phyloP scores from a whole-genome alignment of 2,329 filamentous ascomycete species.

The Exophiala spinifera region DNA sequence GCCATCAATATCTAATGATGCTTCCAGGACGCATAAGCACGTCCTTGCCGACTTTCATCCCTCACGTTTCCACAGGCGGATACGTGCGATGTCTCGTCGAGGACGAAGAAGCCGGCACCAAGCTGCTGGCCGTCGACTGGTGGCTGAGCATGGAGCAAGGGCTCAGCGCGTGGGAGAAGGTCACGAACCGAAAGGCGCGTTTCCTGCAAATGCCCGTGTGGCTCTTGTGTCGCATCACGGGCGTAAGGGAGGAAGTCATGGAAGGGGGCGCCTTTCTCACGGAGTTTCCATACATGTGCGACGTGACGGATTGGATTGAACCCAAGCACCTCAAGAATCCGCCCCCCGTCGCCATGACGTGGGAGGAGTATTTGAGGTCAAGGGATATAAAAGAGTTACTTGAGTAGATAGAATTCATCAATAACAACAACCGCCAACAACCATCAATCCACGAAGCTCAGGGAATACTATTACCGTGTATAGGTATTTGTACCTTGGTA shows the following conservation, averaged over 20 bases:
- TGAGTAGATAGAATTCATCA: neutral
- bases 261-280: constrained; percentile 8
- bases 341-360: constrained; percentile 3
- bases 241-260: constrained; percentile 9
- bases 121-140: constrained; percentile 14
- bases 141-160: constrained; percentile 9
- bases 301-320: constrained; percentile 12
- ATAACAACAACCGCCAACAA: too few species aligned
- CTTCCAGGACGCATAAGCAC: constrained; percentile 5
- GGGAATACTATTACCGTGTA: too few species aligned
- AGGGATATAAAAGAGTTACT: constrained; percentile 7
- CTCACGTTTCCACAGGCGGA: constrained; percentile 6
- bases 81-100: constrained; percentile 14
- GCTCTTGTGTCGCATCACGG: constrained; percentile 8
- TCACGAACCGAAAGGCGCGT: neutral
- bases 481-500: too few species aligned
- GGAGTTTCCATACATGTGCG: constrained; percentile 14
- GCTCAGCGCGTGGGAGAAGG: constrained; percentile 7
- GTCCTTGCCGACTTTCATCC: constrained; percentile 10
- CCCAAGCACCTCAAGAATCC: constrained; percentile 8
- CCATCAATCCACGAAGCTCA: too few species aligned
- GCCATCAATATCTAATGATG: constrained; percentile 7
- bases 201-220: constrained; percentile 6
- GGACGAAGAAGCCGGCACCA: constrained; percentile 8
- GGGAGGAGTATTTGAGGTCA: constrained; percentile 10